These are phyloP conservation scores for Pulveroboletus sp. DNA, from an alignment of 768 basidiomycete species.

Conservation along the genomic window DNA sequence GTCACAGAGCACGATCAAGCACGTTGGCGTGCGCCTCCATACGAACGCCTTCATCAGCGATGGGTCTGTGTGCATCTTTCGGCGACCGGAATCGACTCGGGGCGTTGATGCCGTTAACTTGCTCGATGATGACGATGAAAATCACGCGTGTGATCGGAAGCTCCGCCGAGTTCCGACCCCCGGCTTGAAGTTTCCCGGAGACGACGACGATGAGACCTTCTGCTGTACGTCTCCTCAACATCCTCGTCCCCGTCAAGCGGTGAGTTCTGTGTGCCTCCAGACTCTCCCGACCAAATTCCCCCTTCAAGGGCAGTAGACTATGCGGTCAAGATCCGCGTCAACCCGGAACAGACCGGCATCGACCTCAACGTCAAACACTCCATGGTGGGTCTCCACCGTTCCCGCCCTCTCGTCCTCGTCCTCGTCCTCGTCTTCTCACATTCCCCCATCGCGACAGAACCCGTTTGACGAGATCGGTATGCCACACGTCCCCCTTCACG, in stretches of 20 bases:
- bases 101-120: too few relatives aligned
- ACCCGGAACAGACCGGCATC: constrained; percentile 89
- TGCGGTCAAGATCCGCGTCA: constrained; percentile 97
- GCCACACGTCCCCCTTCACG: not conserved
- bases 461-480: constrained; percentile 99
- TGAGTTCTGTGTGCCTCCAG: constrained; percentile 22
- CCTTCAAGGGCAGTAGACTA: constrained; percentile 86
- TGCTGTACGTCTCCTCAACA: constrained; percentile 67
- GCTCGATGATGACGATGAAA: too few relatives aligned
- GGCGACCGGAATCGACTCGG: too few relatives aligned
- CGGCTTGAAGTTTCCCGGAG: not conserved
- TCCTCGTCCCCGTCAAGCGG: constrained; percentile 94
- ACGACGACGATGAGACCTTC: constrained; percentile 66
- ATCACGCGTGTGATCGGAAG: too few relatives aligned
- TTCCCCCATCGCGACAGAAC: constrained; percentile 51
- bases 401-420: not conserved
- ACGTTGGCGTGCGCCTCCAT: too few relatives aligned
- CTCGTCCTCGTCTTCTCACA: too few relatives aligned
- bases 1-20: too few relatives aligned
- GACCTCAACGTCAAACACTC: constrained; percentile 98
- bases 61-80: too few relatives aligned
- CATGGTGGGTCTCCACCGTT: constrained; percentile 60
- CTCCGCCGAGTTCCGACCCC: constrained; percentile 14
- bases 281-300: not conserved
- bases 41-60: too few relatives aligned